Base-by-base conservation (phyloP, 2,329 filamentous ascomycete genomes). In the Colletotrichum musicola region DNA sequence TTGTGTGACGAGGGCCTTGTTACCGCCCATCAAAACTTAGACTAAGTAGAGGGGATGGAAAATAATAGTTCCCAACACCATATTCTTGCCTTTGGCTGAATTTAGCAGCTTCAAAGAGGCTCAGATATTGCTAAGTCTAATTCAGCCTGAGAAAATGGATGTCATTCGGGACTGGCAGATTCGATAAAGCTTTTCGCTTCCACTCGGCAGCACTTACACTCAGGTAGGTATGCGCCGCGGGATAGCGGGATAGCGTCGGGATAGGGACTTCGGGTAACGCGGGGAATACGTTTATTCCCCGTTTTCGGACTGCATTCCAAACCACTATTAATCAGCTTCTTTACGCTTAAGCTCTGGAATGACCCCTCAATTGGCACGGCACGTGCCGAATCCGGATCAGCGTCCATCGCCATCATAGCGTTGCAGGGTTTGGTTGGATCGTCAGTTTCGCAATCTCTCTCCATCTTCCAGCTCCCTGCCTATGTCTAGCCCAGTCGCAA, bases 221-320 rank as follows among this genome's bases (percentile, higher is more conserved):
- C 3, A 25, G 4, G 3, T 25, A 25, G 22, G 22, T 25, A 25
- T 25, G 22, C 22, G 22, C 6, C 30, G 10, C 30, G 30, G 30
- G 10, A 35, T 35, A 35, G 30, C 59, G 49, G 59, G 50, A 62
- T 62, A 55, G 2, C 40, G 22, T 62, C 59, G 59, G 47, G 35
- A 42, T 47, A 62, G 49, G 38, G 47, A 62, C 59, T 46, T 54
- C 59, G 59, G 22, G 38, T 54, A 54, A 54, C n/a, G 59, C 59
- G 47, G 59, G 59, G 5, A 20, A 4, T 54, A 20, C n/a, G 27
- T 22, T 61, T 42, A 18, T 53, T 25, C 40, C 50, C 25, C 30
- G 49, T 38, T 54, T 42, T 35, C 59, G 59, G 59, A 46, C 25
- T 20, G 35, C 27, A 53, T 14, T 13, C 18, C 7, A 30, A 22